Evolutionary conservation across 805 yeast species (phyloP).

Genomic region (Starmerella tilneyi): DNA sequence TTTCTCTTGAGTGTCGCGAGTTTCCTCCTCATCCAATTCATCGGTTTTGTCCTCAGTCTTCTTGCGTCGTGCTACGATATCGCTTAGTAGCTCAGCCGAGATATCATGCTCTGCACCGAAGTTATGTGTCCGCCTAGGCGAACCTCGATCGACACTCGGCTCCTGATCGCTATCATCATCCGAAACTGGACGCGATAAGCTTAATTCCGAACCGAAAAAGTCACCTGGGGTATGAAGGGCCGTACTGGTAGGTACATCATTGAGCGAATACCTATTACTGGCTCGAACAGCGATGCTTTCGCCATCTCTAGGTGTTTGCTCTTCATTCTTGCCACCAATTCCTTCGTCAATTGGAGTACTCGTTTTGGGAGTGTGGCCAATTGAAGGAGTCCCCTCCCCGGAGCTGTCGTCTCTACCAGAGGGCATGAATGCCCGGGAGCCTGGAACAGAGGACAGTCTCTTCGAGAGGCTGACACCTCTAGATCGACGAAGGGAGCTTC

Average conservation of each 20-base stretch:
- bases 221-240: not conserved
- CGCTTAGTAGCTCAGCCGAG: conserved; percentile 14
- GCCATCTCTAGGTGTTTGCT: no score
- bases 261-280: not conserved
- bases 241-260: not conserved
- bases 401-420: not conserved
- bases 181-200: no score
- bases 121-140: no score
- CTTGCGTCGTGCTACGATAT: conserved; percentile 12
- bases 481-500: conserved; percentile 1
- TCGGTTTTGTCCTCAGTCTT: conserved; percentile 1
- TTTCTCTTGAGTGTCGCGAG: no score
- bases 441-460: not conserved
- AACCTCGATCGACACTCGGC: no score
- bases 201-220: not conserved
- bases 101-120: conserved; percentile 9
- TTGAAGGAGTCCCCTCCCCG: not conserved
- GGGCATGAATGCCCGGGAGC: not conserved
- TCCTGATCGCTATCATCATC: not conserved
- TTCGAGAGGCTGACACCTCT: conserved; percentile 1
- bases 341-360: not conserved
- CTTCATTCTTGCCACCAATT: no score
- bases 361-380: not conserved
- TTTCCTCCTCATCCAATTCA: conserved; percentile 2
- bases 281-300: not conserved